Evolutionary conservation across 768 basidiomycete genomes (phyloP).

Genomic region (Trametes cingulata): DNA sequence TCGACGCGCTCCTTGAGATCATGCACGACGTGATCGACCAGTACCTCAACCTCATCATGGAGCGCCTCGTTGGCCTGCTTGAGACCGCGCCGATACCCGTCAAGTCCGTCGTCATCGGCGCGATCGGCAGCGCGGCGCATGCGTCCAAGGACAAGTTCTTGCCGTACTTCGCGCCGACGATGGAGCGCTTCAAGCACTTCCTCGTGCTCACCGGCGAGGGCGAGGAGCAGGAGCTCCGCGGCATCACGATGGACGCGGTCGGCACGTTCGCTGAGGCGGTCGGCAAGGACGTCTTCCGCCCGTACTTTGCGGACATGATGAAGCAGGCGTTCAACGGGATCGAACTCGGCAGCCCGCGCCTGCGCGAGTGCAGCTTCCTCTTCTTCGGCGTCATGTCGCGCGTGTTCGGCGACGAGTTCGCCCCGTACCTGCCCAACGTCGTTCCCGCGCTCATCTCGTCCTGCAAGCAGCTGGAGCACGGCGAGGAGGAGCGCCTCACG

Average conservation of each 20-base stretch:
- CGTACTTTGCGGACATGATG: constrained; percentile 97
- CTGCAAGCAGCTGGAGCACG: constrained; percentile 81
- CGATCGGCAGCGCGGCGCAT: constrained; percentile 97
- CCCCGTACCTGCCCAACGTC: constrained; percentile 80
- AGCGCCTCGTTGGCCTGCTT: constrained; percentile 82
- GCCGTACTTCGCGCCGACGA: constrained; percentile 92
- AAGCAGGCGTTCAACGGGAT: constrained; percentile 89
- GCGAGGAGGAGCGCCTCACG: constrained; percentile 53
- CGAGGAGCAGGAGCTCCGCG: constrained; percentile 92
- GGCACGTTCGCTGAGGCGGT: constrained; percentile 98
- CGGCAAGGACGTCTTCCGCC: constrained; percentile 90
- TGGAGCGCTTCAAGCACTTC: constrained; percentile 87
- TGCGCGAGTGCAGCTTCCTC: constrained; percentile 94
- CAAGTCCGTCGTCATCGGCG: constrained; percentile 94
- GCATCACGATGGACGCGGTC: constrained; percentile 98
- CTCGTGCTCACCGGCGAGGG: constrained; percentile 82
- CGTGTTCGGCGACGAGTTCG: constrained; percentile 94
- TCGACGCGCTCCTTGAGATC: constrained; percentile 95
- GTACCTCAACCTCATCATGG: constrained; percentile 94
- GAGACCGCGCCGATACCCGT: constrained; percentile 83
- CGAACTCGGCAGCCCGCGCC: constrained; percentile 79
- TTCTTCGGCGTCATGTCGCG: constrained; percentile 99
- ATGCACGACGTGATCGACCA: constrained; percentile 86
- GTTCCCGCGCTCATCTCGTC: constrained; percentile 83
- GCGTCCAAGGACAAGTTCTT: constrained; percentile 89